These are phyloP conservation scores for Drosera capensis DNA, from an alignment of 148 eudicot genomes.

Conservation along the genomic window DNA sequence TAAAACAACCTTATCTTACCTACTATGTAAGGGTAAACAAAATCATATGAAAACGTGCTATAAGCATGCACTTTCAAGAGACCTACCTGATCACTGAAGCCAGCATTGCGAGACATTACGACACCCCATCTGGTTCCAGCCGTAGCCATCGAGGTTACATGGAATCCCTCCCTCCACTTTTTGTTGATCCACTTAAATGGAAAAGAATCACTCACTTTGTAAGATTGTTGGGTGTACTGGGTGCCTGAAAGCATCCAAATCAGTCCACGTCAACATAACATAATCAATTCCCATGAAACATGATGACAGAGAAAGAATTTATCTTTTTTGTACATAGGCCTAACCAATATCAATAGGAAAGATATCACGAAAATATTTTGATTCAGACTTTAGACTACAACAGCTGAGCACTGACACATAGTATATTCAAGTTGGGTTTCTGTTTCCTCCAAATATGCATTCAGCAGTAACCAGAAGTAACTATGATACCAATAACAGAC, in stretches of 20 bases:
- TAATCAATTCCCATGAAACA: constrained; percentile 3
- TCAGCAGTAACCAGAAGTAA: background rate
- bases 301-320: constrained; percentile 1
- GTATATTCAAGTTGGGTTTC: background rate
- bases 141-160: constrained; percentile 91
- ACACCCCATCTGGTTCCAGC: constrained; percentile 91
- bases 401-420: no score
- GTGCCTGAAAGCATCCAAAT: constrained; percentile 33
- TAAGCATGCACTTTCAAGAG: background rate
- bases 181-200: constrained; percentile 95
- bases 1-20: background rate
- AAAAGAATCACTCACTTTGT: constrained; percentile 85
- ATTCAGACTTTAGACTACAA: no score
- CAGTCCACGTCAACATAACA: background rate
- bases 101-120: constrained; percentile 91
- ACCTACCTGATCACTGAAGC: constrained; percentile 68
- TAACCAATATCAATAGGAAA: no score
- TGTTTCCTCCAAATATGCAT: background rate
- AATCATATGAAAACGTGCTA: background rate
- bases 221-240: constrained; percentile 70
- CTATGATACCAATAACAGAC: constrained; percentile 17
- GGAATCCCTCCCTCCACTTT: constrained; percentile 93
- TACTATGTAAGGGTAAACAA: background rate
- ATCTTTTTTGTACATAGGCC: no score
- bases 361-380: no score